Percentiles rank a stretch among this genome's conserved stretches.
Conservation (phyloP, 192 early-diverging fungal species). For the Coemansia sp. region DNA sequence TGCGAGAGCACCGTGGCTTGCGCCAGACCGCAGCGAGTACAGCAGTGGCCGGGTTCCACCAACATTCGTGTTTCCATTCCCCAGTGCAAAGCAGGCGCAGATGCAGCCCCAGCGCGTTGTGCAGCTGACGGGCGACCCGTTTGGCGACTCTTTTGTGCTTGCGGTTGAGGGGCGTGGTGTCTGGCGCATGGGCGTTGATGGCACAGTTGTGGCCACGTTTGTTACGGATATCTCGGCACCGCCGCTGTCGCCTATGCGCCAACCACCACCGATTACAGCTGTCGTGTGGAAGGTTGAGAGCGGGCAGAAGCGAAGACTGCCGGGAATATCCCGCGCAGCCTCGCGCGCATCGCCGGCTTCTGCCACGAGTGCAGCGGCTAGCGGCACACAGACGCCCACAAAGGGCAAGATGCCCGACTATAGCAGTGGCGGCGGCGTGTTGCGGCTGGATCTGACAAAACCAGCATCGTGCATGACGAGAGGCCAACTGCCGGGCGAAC, state of each 20-base stretch:
- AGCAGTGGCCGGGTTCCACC: background rate
- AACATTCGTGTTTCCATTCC: slow-evolving; percentile 2
- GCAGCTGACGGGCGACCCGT: slow-evolving; percentile 38
- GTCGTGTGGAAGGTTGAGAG: slow-evolving; percentile 13
- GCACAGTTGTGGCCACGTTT: slow-evolving; percentile 7
- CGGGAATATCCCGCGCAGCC: background rate
- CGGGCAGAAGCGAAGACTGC: background rate
- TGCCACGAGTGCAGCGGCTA: background rate
- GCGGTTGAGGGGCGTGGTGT: slow-evolving; percentile 24
- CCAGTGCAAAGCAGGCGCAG: background rate
- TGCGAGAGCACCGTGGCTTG: slow-evolving; percentile 1
- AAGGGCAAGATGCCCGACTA: background rate
- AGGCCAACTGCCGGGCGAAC: background rate
- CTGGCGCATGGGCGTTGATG: slow-evolving; percentile 23
- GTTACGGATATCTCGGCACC: background rate
- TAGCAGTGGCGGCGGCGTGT: background rate
- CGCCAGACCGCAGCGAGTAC: slow-evolving; percentile 11
- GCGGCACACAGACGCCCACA: background rate
- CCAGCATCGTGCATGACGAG: background rate
- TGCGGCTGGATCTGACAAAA: slow-evolving; percentile 12
- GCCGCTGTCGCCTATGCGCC: background rate
- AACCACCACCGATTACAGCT: slow-evolving; percentile 12
- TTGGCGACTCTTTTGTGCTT: slow-evolving; percentile 19
- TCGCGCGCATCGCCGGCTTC: background rate
- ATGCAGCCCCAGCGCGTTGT: slow-evolving; percentile 13